phyloP scores from a whole-genome alignment of 345 rosid species.

The Cochlearia excelsa region DNA sequence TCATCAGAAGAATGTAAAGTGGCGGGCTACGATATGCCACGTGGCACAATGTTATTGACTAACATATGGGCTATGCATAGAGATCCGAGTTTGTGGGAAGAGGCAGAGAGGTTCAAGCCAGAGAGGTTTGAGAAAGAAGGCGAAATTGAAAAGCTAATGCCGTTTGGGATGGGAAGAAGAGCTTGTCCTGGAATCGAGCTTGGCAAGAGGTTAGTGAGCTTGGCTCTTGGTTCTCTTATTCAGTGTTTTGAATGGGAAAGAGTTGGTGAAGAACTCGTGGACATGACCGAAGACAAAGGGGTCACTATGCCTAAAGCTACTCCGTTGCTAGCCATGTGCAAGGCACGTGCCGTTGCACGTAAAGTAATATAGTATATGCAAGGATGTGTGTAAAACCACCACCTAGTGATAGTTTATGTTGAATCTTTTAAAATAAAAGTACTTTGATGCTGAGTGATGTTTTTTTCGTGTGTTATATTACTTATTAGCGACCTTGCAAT shows the following conservation, averaged over 20 bases:
- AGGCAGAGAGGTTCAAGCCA: constrained; percentile 30
- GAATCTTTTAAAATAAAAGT: no score
- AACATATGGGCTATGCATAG: constrained; percentile 36
- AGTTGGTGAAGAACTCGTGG: neutral
- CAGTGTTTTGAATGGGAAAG: constrained; percentile 26
- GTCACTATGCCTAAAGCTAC: constrained; percentile 3
- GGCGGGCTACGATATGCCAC: constrained; percentile 39
- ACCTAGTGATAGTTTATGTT: no score
- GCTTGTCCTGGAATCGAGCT: constrained; percentile 28
- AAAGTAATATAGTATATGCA: neutral
- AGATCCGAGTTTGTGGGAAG: constrained; percentile 35
- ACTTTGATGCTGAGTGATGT: no score
- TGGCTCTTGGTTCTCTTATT: constrained; percentile 11
- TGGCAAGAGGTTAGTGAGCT: constrained; percentile 1
- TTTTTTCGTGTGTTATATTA: no score
- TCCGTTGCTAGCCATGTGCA: constrained; percentile 18
- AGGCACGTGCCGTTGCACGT: neutral
- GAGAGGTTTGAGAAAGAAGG: constrained; percentile 27
- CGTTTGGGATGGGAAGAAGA: constrained; percentile 27
- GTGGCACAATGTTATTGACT: constrained; percentile 33
- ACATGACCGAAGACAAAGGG: constrained; percentile 14
- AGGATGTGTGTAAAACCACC: neutral
- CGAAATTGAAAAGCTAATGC: constrained; percentile 1
- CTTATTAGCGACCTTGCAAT: no score
- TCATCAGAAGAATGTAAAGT: constrained; percentile 40